Evolutionary conservation across 2,329 filamentous ascomycete genomes (phyloP), one percentile per base, ranked within the genome.

Genomic region (Plectosphaerella sp.): DNA sequence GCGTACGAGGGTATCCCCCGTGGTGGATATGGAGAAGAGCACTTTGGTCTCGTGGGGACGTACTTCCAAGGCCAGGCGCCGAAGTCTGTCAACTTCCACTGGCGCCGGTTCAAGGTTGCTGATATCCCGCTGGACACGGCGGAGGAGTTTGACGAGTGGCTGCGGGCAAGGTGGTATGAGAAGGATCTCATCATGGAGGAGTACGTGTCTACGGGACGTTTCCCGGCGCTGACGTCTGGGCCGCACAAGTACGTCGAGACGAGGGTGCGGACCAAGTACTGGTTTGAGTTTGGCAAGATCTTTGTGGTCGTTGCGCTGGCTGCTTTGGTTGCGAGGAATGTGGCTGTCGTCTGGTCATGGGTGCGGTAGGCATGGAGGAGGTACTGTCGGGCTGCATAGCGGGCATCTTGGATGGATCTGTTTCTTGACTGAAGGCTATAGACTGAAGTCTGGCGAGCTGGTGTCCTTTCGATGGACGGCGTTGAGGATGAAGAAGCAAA

Each of bases 51-150:
- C 4, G 82, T 83, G 3, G 91, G 91, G 47, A 95, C 91, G 4
- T 96, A 94, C 65, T 86, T 97, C 57, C 84, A 94, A 67, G 92
- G 94, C 12, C 84, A 89, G 1, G 87, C 92, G 1, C 94, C 93
- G 2, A 96, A 92, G 67, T 96, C 91, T 2, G 92, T 97, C 62
- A 97, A 97, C 70, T 92, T 97, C 76, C 88, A 96, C 71, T 99
- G 93, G 91, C 84, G 94, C 50, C 85, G 91, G 10, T 97, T 96
- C 70, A 81, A 82, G 35, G 67, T 97, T 14, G 79, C 80, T 20
- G 84, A 91, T 18, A 96, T 99, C 43, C 93, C 93, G 0, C 79
- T 96, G 10, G 79, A 91, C 33, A 82, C 87, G 59, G 78, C 80
- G 15, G 80, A 87, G 41, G 76, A 80, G 7, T 99, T 99, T 62